Evolutionary conservation across 1,139 yeast genomes (phyloP).

Genomic region (Geotrichum klebahnii): DNA sequence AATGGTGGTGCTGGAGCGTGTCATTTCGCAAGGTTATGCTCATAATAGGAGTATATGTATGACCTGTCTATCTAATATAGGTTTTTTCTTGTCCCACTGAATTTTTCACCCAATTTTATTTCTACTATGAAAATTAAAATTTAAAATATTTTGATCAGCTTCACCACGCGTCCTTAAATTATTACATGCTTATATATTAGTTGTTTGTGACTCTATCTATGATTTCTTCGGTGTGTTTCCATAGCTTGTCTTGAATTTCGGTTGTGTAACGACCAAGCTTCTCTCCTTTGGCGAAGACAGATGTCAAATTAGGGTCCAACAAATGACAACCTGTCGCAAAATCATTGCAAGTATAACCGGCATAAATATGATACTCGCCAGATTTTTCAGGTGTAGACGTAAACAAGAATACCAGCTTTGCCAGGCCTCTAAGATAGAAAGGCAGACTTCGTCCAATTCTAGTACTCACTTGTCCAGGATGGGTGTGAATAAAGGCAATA

Average conservation of each 20-base stretch:
- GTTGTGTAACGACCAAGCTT: constrained; percentile 24
- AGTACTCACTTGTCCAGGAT: constrained; percentile 35
- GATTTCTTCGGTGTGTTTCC: constrained; percentile 32
- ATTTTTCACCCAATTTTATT: too few species aligned
- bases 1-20: constrained; percentile 8
- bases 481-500: constrained; percentile 32
- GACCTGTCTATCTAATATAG: neutral
- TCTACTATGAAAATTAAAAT: too few species aligned
- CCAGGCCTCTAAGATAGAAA: constrained; percentile 23
- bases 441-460: constrained; percentile 28
- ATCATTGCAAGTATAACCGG: constrained; percentile 26
- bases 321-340: constrained; percentile 29
- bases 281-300: constrained; percentile 21
- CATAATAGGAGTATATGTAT: neutral
- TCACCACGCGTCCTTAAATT: too few species aligned
- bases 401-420: constrained; percentile 14
- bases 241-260: constrained; percentile 30
- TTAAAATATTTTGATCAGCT: too few species aligned
- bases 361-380: constrained; percentile 30
- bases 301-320: constrained; percentile 23
- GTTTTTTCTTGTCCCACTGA: too few species aligned
- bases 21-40: neutral
- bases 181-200: neutral
- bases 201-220: constrained; percentile 22
- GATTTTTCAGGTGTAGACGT: constrained; percentile 24